Evolutionary conservation across 306 rosid genomes (phyloP).

Genomic region (Hippophae tibetana): DNA sequence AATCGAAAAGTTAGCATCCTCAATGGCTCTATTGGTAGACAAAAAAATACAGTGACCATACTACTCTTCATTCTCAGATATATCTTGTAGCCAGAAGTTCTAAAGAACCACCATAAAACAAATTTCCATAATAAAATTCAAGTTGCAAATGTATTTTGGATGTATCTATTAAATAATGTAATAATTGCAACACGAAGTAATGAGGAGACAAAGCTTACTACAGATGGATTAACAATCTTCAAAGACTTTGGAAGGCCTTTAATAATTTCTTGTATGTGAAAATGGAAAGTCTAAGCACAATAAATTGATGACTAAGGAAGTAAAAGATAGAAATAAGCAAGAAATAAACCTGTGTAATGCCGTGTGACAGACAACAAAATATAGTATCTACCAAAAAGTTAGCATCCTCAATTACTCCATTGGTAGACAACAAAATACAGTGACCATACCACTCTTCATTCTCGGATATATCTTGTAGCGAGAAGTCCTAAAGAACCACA

Average conservation of each 20-base stretch:
- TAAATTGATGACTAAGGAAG: conserved; percentile 1
- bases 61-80: conserved; percentile 86
- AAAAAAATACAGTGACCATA: conserved; percentile 35
- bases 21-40: no score
- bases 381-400: conserved; percentile 81
- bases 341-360: conserved; percentile 83
- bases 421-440: no score
- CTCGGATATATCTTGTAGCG: no score
- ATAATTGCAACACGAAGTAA: neutral
- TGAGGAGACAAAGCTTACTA: conserved; percentile 43
- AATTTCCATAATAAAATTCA: conserved; percentile 7
- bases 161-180: neutral
- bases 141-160: neutral
- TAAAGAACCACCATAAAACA: conserved; percentile 24
- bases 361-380: conserved; percentile 94
- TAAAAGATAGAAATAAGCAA: conserved; percentile 5
- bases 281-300: neutral
- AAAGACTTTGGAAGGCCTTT: conserved; percentile 70
- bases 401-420: conserved; percentile 63
- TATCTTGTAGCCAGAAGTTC: conserved; percentile 83
- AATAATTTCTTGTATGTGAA: conserved; percentile 61
- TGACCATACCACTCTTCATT: no score
- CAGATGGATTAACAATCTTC: conserved; percentile 97
- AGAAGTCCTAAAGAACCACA: no score
- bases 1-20: no score